These are phyloP conservation scores for Amborella trichopoda DNA, from an alignment of 164 flowering plant genomes.

Conservation along the genomic window DNA sequence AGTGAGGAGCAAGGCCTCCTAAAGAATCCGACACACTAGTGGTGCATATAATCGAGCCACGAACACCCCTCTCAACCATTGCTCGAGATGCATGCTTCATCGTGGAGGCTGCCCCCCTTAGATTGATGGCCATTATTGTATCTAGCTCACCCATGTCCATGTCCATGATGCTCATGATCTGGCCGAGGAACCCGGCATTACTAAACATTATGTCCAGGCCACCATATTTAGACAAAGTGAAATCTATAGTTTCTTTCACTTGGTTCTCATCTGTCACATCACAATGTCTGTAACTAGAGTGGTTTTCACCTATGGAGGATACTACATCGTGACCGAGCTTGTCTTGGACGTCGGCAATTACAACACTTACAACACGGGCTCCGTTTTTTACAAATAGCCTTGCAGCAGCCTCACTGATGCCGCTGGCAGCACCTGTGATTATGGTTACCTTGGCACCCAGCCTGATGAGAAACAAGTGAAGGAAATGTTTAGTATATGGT, in stretches of 20 bases:
- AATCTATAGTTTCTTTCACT: conserved; percentile 33
- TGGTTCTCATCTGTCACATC: conserved; percentile 61
- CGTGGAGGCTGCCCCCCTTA: conserved; percentile 48
- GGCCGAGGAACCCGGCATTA: conserved; percentile 57
- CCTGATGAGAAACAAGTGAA: too few species aligned
- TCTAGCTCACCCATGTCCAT: conserved; percentile 36
- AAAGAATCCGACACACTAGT: conserved; percentile 42
- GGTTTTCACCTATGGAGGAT: conserved; percentile 29
- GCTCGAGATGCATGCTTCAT: conserved; percentile 67
- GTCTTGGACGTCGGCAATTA: conserved; percentile 54
- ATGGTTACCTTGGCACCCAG: conserved; percentile 64
- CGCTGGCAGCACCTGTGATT: conserved; percentile 71
- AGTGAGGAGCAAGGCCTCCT: conserved; percentile 27
- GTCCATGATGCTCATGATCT: conserved; percentile 29
- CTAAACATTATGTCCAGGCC: conserved; percentile 48
- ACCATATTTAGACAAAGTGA: conserved; percentile 31
- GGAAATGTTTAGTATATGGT: background rate
- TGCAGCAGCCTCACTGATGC: conserved; percentile 61
- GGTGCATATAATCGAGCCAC: conserved; percentile 66
- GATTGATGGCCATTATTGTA: conserved; percentile 42
- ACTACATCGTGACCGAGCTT: conserved; percentile 37
- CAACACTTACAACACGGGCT: conserved; percentile 42
- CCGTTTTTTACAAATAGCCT: conserved; percentile 48
- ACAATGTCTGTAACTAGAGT: conserved; percentile 34
- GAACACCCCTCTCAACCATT: conserved; percentile 39